Evolutionary conservation across 495 filamentous ascomycete genomes (phyloP).

Genomic region (Evernia prunastri): DNA sequence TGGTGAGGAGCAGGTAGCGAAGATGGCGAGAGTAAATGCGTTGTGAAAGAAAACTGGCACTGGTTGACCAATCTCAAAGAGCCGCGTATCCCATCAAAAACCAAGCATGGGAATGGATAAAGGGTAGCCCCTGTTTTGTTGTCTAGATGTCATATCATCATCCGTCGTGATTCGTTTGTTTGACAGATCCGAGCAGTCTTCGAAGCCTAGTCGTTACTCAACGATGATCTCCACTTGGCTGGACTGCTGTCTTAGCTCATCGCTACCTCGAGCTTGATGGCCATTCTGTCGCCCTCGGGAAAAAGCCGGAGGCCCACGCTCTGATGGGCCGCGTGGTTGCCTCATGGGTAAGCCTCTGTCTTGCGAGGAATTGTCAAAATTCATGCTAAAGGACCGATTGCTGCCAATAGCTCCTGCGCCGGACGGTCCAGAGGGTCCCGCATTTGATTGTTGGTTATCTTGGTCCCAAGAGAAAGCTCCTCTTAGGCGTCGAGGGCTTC

Average conservation of each 20-base stretch:
- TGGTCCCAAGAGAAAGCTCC: slow-evolving; percentile 62
- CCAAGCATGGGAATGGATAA: slow-evolving; percentile 14
- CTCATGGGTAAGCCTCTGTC: slow-evolving; percentile 59
- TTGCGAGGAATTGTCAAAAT: slow-evolving; percentile 56
- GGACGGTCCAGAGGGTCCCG: slow-evolving; percentile 21
- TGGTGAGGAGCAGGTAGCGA: neutral
- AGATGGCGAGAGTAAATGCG: slow-evolving; percentile 7
- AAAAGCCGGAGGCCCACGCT: slow-evolving; percentile 68
- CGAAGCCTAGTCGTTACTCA: slow-evolving; percentile 40
- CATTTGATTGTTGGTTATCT: slow-evolving; percentile 46
- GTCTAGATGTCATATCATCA: slow-evolving; percentile 49
- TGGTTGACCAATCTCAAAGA: slow-evolving; percentile 13
- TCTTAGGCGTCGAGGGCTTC: slow-evolving; percentile 53
- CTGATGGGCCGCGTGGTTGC: slow-evolving; percentile 75
- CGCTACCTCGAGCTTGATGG: slow-evolving; percentile 73
- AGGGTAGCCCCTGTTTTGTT: slow-evolving; percentile 30
- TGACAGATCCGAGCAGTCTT: slow-evolving; percentile 35
- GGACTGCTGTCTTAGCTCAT: slow-evolving; percentile 58
- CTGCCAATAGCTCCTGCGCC: slow-evolving; percentile 74
- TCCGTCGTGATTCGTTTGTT: slow-evolving; percentile 48
- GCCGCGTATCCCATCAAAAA: slow-evolving; percentile 5
- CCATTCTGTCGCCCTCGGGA: slow-evolving; percentile 66
- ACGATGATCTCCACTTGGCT: slow-evolving; percentile 46
- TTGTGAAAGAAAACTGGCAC: neutral
- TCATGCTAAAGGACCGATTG: slow-evolving; percentile 64